These are phyloP conservation scores for Ochromonas danica DNA, from an alignment of 108 stramenopile species.

Conservation along the genomic window DNA sequence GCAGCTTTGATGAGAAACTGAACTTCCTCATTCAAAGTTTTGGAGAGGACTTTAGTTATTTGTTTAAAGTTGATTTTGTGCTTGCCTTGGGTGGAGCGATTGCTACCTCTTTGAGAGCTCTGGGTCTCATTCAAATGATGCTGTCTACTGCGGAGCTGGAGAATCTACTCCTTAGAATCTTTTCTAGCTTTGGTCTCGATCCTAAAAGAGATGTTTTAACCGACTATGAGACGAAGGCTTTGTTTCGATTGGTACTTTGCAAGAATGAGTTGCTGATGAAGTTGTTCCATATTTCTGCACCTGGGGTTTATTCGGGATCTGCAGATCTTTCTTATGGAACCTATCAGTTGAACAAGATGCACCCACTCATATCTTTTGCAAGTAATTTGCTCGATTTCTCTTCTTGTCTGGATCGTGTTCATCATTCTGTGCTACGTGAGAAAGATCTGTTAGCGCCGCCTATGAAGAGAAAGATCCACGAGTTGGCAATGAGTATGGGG, in stretches of 20 bases:
- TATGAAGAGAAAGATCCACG: conserved; percentile 41
- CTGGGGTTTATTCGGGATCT: neutral
- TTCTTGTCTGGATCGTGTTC: neutral
- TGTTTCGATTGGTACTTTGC: no score
- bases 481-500: conserved; percentile 44
- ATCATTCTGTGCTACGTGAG: neutral
- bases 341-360: neutral
- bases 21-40: no score
- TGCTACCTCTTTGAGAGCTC: no score
- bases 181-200: conserved; percentile 5
- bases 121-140: no score
- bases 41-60: no score
- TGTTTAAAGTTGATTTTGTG: no score
- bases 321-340: neutral
- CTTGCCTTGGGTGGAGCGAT: no score
- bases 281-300: neutral
- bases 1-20: conserved; percentile 26
- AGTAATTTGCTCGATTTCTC: neutral
- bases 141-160: neutral
- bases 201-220: neutral
- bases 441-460: neutral
- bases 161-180: neutral
- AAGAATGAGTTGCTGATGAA: no score
- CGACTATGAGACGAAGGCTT: neutral
- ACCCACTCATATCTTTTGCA: neutral